Percentiles rank a stretch among this genome's conserved stretches.
phyloP scores from a whole-genome alignment of 2,329 filamentous ascomycete genomes.

The Emergomyces orientalis region DNA sequence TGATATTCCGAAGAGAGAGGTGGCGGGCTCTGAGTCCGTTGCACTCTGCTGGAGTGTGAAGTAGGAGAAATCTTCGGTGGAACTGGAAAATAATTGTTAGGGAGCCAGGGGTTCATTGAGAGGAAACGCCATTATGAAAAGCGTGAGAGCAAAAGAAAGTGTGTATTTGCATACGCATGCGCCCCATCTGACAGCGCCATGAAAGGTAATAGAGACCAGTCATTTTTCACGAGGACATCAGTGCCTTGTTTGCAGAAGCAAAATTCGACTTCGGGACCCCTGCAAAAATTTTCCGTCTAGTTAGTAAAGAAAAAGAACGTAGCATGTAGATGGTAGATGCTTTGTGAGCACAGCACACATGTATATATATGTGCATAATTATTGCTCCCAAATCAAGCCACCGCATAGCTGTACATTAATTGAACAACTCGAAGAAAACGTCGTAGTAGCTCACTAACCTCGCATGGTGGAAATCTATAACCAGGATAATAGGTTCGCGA shows the following conservation, averaged over 20 bases:
- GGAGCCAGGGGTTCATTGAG: neutral
- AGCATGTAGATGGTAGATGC: neutral
- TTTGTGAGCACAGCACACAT: neutral
- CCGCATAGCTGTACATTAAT: neutral
- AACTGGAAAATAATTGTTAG: slow-evolving; percentile 40
- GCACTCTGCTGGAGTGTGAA: slow-evolving; percentile 69
- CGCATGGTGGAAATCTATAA: slow-evolving; percentile 78
- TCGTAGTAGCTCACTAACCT: slow-evolving; percentile 28
- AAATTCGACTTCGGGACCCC: slow-evolving; percentile 83
- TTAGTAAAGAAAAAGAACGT: neutral
- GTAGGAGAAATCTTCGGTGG: slow-evolving; percentile 95
- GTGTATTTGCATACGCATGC: slow-evolving; percentile 59
- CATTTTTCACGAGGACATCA: slow-evolving; percentile 73
- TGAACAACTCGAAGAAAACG: neutral
- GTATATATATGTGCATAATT: neutral
- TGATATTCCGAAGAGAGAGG: slow-evolving; percentile 89
- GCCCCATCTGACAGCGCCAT: slow-evolving; percentile 96
- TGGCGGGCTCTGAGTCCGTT: slow-evolving; percentile 45
- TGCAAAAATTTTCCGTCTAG: slow-evolving; percentile 21
- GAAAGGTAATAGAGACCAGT: slow-evolving; percentile 87
- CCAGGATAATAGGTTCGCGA: slow-evolving; percentile 57
- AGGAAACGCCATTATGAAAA: neutral
- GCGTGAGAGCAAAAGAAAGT: slow-evolving; percentile 6
- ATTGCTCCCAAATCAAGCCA: neutral
- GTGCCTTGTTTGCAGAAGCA: slow-evolving; percentile 75